These are phyloP conservation scores for Pseudozyma pruni DNA, from an alignment of 1,284 basidiomycete species.

Conservation along the genomic window DNA sequence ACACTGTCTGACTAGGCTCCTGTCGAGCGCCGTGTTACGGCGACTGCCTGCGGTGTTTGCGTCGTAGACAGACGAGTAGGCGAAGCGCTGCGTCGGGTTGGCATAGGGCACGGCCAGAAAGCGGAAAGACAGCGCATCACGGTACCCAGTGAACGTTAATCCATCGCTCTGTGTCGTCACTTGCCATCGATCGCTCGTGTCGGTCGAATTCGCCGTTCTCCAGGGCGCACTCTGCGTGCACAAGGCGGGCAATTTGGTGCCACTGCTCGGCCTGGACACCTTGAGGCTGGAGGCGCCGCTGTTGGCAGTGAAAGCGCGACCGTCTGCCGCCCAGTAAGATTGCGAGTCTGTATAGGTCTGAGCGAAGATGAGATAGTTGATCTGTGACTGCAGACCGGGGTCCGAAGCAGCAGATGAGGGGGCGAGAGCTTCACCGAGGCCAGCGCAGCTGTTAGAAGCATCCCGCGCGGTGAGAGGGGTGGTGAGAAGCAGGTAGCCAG, in stretches of 20 bases:
- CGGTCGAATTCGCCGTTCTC: slow-evolving; percentile 25
- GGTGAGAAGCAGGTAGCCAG: slow-evolving; percentile 47
- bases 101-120: slow-evolving; percentile 41
- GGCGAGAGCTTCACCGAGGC: slow-evolving; percentile 40
- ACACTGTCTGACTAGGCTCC: slow-evolving; percentile 25
- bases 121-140: slow-evolving; percentile 43
- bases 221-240: slow-evolving; percentile 44
- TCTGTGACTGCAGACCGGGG: slow-evolving; percentile 30
- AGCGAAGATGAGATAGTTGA: slow-evolving; percentile 30
- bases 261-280: slow-evolving; percentile 3
- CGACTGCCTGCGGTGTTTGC: background rate
- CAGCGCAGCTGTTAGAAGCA: slow-evolving; percentile 32
- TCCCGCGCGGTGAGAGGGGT: slow-evolving; percentile 19
- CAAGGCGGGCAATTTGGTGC: slow-evolving; percentile 20
- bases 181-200: slow-evolving; percentile 26
- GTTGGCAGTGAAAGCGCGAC: slow-evolving; percentile 11
- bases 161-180: slow-evolving; percentile 24
- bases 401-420: slow-evolving; percentile 17
- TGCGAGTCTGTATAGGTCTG: slow-evolving; percentile 21
- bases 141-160: slow-evolving; percentile 35
- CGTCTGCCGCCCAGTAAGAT: slow-evolving; percentile 20
- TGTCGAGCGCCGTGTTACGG: slow-evolving; percentile 19
- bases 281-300: slow-evolving; percentile 2
- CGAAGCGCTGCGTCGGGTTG: slow-evolving; percentile 35
- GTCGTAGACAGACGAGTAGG: slow-evolving; percentile 41